Base-by-base conservation (phyloP, 805 yeast species). In the Kluyveromyces nonfermentans region DNA sequence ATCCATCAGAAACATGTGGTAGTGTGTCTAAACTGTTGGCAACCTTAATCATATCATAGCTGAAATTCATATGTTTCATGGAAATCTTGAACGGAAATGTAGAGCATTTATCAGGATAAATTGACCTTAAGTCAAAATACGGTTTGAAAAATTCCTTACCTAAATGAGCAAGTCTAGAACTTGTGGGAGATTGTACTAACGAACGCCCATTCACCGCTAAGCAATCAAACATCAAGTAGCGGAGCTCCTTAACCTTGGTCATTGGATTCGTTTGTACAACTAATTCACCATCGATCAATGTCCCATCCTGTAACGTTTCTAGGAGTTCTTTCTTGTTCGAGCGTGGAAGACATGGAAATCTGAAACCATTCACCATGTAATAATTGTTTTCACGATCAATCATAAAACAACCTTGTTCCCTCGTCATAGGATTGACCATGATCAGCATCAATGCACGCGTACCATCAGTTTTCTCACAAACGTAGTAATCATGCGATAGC, bases 391-490 rank as follows among this genome's bases (percentile, higher is more conserved):
- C 90, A 56, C 99, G 72, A 25, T 94, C 90, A 33, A 93, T 82
- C 51, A 93, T 68, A 56, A 88, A 93, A 7, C 87, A 85, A 3
- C 94, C 90, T 60, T 93, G 97, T 38, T 86, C 90, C 22, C 78
- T 80, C 6, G 79, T 77, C 12, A 83, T 82, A 44, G 81, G 82
- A 50, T 76, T 67, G 7, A 75, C 65, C 22, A 84, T 64, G 4
- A 80, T 72, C 42, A 83, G 73, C 71, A 93, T 70, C 43, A 93
- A 67, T 46, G 94, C 87, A 42, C 99, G 70, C 40, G 90, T 68
- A 0, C 99, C 99, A 64, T 93, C 98, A 0, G 93, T 78, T 60
- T 93, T 93, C 57, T 93, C 99, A 67, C 98, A 94, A 0, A 93
- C 98, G 52, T 80, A 81, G 59, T 89, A 93, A 56, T 94, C 97